These are phyloP conservation scores for Alopecurus myosuroides DNA, from an alignment of 176 grass and related monocot species.

Conservation along the genomic window DNA sequence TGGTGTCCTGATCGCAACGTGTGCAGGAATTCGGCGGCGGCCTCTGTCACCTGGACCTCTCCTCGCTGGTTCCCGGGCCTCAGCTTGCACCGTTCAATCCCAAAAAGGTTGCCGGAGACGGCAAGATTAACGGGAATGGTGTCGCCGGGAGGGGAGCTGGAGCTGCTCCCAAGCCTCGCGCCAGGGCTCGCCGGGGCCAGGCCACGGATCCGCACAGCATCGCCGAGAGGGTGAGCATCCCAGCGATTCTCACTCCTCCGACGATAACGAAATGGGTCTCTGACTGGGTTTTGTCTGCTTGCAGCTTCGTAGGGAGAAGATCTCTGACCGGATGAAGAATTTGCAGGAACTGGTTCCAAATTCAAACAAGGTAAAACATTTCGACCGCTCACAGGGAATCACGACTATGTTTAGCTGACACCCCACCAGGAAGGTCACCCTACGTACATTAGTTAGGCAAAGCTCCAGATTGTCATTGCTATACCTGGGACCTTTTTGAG, in stretches of 20 bases:
- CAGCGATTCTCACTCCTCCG: neutral
- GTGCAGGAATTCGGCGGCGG: conserved; percentile 35
- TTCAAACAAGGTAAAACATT: conserved; percentile 72
- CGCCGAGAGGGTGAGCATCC: conserved; percentile 25
- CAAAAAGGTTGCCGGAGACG: conserved; percentile 17
- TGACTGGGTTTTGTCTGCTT: neutral
- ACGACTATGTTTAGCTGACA: neutral
- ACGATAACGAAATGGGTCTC: neutral
- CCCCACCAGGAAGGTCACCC: neutral
- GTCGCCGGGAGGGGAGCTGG: neutral
- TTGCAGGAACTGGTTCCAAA: conserved; percentile 77
- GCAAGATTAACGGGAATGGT: conserved; percentile 5
- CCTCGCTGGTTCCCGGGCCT: conserved; percentile 21
- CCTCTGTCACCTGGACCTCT: conserved; percentile 31
- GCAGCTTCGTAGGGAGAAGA: conserved; percentile 77
- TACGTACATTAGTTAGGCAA: neutral
- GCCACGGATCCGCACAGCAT: conserved; percentile 54
- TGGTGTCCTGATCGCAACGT: neutral
- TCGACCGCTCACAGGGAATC: too few relatives aligned
- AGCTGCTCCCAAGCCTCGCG: conserved; percentile 4
- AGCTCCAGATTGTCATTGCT: neutral
- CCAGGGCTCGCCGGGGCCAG: conserved; percentile 32
- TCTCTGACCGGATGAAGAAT: conserved; percentile 77
- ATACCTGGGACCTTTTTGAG: neutral
- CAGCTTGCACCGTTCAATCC: conserved; percentile 25